Evolutionary conservation across 1,284 basidiomycete species (phyloP).

Genomic region (Rugosomyces carneus): DNA sequence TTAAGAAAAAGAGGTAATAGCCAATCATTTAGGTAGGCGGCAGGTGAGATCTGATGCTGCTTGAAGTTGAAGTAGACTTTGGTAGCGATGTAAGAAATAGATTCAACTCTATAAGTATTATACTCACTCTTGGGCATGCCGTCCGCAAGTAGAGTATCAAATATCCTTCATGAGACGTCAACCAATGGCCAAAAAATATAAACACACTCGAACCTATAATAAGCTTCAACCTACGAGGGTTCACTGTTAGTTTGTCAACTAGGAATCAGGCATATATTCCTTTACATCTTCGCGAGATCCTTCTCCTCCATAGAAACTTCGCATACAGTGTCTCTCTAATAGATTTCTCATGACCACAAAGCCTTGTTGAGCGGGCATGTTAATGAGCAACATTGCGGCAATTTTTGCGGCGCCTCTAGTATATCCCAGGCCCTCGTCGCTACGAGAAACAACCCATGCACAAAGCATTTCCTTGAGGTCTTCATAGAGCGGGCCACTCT

Average conservation of each 20-base stretch:
- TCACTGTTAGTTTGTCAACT: slow-evolving; percentile 9
- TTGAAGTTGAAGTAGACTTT: slow-evolving; percentile 94
- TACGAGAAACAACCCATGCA: slow-evolving; percentile 88
- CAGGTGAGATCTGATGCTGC: slow-evolving; percentile 80
- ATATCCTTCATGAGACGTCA: slow-evolving; percentile 55
- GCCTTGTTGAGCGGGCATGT: slow-evolving; percentile 73
- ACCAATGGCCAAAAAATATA: slow-evolving; percentile 13
- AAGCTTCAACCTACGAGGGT: slow-evolving; percentile 65
- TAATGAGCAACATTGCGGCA: slow-evolving; percentile 87
- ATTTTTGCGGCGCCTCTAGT: slow-evolving; percentile 64
- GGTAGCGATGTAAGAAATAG: slow-evolving; percentile 6
- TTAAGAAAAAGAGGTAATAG: slow-evolving; percentile 79
- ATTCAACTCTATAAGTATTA: neutral
- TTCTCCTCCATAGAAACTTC: slow-evolving; percentile 78
- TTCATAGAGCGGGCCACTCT: slow-evolving; percentile 76
- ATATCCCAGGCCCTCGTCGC: slow-evolving; percentile 84
- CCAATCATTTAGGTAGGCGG: slow-evolving; percentile 76
- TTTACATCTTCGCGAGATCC: slow-evolving; percentile 75
- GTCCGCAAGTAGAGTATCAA: slow-evolving; percentile 88
- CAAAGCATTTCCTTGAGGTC: slow-evolving; percentile 85
- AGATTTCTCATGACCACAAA: slow-evolving; percentile 89
- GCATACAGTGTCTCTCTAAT: slow-evolving; percentile 78
- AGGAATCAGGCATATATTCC: slow-evolving; percentile 14
- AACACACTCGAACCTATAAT: slow-evolving; percentile 39
- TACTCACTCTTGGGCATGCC: slow-evolving; percentile 87